Percentiles rank a stretch among this genome's conserved stretches.
Conservation (phyloP, 2,329 filamentous ascomycete genomes). For the Domatiomyces catenatus region DNA sequence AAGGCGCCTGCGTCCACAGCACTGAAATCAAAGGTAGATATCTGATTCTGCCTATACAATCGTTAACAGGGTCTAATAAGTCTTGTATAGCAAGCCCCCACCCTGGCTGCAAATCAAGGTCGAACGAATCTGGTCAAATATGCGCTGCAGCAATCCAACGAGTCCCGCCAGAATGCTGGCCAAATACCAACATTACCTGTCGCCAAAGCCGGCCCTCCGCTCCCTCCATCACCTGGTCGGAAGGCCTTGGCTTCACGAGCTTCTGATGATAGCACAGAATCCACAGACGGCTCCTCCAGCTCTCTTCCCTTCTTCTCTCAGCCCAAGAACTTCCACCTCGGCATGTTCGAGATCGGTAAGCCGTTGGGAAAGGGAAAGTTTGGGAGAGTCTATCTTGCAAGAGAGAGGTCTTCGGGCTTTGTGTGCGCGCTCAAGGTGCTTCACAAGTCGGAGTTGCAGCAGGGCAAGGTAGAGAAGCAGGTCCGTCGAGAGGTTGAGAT, state of each 20-base stretch:
- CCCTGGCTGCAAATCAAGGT: conserved; percentile 36
- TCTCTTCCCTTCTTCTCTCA: conserved; percentile 39
- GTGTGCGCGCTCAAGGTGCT: conserved; percentile 77
- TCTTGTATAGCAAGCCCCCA: conserved; percentile 11
- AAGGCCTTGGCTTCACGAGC: conserved; percentile 31
- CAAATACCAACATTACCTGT: conserved; percentile 33
- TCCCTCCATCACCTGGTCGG: conserved; percentile 36
- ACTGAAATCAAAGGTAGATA: conserved; percentile 65
- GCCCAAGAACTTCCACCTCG: conserved; percentile 58
- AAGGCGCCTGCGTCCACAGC: conserved; percentile 34
- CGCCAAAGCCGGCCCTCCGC: conserved; percentile 20
- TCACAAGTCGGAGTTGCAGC: conserved; percentile 68
- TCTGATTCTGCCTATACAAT: conserved; percentile 16
- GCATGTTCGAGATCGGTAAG: conserved; percentile 87
- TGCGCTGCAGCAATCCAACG: conserved; percentile 63
- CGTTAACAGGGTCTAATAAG: conserved; percentile 21
- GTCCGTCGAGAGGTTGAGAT: conserved; percentile 80
- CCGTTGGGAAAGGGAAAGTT: conserved; percentile 80
- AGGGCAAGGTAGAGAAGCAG: conserved; percentile 73
- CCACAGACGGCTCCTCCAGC: conserved; percentile 7
- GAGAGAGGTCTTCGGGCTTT: conserved; percentile 63
- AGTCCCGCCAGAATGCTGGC: conserved; percentile 41
- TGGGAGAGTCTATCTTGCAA: conserved; percentile 69
- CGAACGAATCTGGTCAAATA: conserved; percentile 76
- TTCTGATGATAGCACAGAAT: conserved; percentile 35